phyloP scores from a whole-genome alignment of 306 rosid genomes.

The Spatholobus suberectus region DNA sequence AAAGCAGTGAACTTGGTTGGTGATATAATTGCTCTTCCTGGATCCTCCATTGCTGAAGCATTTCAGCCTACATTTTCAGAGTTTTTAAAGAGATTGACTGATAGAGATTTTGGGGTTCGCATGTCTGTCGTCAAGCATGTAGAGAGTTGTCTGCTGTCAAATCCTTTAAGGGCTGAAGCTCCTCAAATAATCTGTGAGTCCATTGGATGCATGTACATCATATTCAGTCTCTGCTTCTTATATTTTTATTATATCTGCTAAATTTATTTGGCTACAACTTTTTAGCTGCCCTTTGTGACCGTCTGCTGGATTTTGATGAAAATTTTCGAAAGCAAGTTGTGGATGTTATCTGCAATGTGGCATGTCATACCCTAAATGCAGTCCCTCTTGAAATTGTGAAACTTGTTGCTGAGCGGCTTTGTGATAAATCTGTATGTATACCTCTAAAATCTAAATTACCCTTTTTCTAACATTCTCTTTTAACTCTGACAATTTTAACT shows the following conservation, averaged over 20 bases:
- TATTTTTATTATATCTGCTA: conserved; percentile 28
- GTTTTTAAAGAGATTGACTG: conserved; percentile 89
- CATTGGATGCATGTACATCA: conserved; percentile 22
- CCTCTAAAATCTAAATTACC: conserved; percentile 30
- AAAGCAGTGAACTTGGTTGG: conserved; percentile 93
- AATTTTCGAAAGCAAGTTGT: conserved; percentile 92
- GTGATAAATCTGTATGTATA: conserved; percentile 87
- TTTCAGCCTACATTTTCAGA: conserved; percentile 90
- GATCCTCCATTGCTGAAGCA: conserved; percentile 65
- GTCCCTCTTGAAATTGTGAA: conserved; percentile 77
- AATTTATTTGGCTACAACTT: conserved; percentile 44
- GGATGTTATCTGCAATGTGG: conserved; percentile 84
- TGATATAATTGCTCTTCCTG: conserved; percentile 78
- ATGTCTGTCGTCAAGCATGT: conserved; percentile 79
- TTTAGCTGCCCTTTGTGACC: conserved; percentile 89
- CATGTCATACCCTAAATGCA: conserved; percentile 64
- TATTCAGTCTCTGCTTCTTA: conserved; percentile 29
- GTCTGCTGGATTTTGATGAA: conserved; percentile 87
- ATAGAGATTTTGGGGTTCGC: conserved; percentile 73
- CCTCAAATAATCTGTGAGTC: conserved; percentile 81
- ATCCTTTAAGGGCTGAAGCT: conserved; percentile 78
- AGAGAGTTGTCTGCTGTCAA: conserved; percentile 78
- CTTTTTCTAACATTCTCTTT: conserved; percentile 25
- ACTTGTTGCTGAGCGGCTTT: conserved; percentile 90
- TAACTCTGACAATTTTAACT: conserved; percentile 28